A percentile compares a stretch with the other conserved stretches of the same genome.
Evolutionary conservation across 2,329 filamentous ascomycete species (phyloP).

Genomic region (Cercospora sojina): DNA sequence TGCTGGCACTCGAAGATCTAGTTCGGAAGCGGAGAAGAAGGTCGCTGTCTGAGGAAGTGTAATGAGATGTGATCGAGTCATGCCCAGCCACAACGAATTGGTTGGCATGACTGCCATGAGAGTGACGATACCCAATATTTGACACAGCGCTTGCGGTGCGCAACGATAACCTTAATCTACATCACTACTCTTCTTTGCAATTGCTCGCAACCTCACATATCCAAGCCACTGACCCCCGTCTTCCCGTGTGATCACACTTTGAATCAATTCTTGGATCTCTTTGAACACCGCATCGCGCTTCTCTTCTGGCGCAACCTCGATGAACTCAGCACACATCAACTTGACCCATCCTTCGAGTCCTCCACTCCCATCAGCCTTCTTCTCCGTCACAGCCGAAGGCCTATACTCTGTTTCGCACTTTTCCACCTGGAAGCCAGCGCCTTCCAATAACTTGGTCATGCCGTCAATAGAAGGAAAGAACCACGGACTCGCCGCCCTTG

Average conservation of each 20-base stretch:
- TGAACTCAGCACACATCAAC: constrained; percentile 59
- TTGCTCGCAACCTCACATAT: constrained; percentile 48
- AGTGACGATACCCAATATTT: neutral
- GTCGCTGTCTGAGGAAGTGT: neutral
- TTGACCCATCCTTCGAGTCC: constrained; percentile 48
- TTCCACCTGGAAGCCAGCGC: constrained; percentile 46
- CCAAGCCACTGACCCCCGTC: constrained; percentile 55
- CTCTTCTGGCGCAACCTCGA: constrained; percentile 52
- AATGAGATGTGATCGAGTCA: neutral
- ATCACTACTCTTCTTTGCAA: constrained; percentile 38
- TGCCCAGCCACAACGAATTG: neutral
- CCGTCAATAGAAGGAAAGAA: constrained; percentile 68
- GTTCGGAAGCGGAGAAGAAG: constrained; percentile 6
- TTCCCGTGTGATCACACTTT: constrained; percentile 55
- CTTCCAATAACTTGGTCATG: constrained; percentile 46
- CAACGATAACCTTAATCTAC: constrained; percentile 3
- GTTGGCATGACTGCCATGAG: neutral
- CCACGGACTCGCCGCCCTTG: constrained; percentile 60
- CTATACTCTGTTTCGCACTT: constrained; percentile 63
- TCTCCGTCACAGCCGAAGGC: constrained; percentile 54
- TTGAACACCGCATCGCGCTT: constrained; percentile 54
- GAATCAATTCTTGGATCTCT: constrained; percentile 57
- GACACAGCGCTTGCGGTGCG: neutral
- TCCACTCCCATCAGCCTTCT: constrained; percentile 33
- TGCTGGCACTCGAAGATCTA: neutral